Evolutionary conservation across 169 alveolate species (phyloP).

Genomic region (Pseudocohnilembus persalinus): DNA sequence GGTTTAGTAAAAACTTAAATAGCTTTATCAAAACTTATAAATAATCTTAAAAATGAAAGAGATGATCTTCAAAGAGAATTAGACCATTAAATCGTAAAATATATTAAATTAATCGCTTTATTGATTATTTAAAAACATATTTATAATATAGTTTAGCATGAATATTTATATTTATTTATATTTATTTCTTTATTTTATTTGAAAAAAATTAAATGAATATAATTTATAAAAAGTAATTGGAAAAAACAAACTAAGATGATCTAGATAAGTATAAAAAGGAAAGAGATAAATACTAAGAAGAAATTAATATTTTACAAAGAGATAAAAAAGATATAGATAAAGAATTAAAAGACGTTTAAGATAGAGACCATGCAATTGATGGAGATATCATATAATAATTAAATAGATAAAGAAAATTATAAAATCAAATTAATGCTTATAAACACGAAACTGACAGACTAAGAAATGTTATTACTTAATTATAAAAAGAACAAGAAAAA

Average conservation of each 20-base stretch:
- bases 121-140: too few species aligned
- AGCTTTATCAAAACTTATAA: too few species aligned
- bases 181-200: too few species aligned
- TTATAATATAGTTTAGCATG: too few species aligned
- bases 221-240: slow-evolving; percentile 17
- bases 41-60: too few species aligned
- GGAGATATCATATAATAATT: slow-evolving; percentile 45
- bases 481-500: slow-evolving; percentile 64
- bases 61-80: too few species aligned
- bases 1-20: too few species aligned
- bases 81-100: too few species aligned
- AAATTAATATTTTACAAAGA: slow-evolving; percentile 55
- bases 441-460: slow-evolving; percentile 54
- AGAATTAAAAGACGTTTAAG: slow-evolving; percentile 57
- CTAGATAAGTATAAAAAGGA: slow-evolving; percentile 37
- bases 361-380: slow-evolving; percentile 55
- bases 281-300: slow-evolving; percentile 31
- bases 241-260: slow-evolving; percentile 38
- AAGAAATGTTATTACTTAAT: slow-evolving; percentile 48
- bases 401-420: slow-evolving; percentile 53
- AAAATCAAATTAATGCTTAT: slow-evolving; percentile 63
- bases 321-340: slow-evolving; percentile 53
- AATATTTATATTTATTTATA: too few species aligned
- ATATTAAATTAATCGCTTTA: too few species aligned
- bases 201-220: background rate